Percentiles rank a stretch among this genome's conserved stretches.
Evolutionary conservation across 2,329 filamentous ascomycete species (phyloP).

Genomic region (Fusarium piperis): DNA sequence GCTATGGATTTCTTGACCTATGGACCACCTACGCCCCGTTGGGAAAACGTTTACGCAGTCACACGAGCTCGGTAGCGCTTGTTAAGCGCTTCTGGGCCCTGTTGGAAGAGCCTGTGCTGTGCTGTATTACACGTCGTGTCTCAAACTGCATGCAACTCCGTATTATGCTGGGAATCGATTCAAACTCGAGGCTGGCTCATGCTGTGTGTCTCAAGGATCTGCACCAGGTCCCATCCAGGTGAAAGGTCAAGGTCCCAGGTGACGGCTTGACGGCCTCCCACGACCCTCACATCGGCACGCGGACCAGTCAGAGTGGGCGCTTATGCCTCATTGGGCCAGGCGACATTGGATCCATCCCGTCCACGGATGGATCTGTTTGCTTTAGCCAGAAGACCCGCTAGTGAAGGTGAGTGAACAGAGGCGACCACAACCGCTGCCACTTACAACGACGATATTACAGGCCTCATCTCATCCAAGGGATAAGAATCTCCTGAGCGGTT

Average conservation of each 20-base stretch:
- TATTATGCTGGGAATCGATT: background rate
- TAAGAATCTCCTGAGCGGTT: constrained; percentile 6
- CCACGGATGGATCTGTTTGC: constrained; percentile 6
- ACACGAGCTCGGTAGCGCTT: background rate
- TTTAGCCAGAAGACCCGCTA: background rate
- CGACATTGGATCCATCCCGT: background rate
- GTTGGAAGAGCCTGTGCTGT: background rate
- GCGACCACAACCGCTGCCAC: background rate
- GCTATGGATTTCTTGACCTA: too few relatives aligned
- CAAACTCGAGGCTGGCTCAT: background rate
- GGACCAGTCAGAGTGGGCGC: constrained; percentile 5
- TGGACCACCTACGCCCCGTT: background rate
- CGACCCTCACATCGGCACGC: background rate
- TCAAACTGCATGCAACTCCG: background rate
- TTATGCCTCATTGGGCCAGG: constrained; percentile 19
- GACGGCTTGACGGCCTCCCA: background rate
- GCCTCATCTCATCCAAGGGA: background rate
- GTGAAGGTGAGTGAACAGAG: background rate
- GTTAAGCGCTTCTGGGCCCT: background rate
- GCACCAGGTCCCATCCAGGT: background rate
- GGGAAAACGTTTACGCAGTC: background rate
- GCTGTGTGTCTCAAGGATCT: background rate
- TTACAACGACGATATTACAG: constrained; percentile 1
- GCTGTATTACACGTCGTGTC: background rate
- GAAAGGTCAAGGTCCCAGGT: background rate